Percentiles rank a stretch among this genome's conserved stretches.
phyloP scores from a whole-genome alignment of 2,329 filamentous ascomycete genomes.

The Aspergillus viridinutans region DNA sequence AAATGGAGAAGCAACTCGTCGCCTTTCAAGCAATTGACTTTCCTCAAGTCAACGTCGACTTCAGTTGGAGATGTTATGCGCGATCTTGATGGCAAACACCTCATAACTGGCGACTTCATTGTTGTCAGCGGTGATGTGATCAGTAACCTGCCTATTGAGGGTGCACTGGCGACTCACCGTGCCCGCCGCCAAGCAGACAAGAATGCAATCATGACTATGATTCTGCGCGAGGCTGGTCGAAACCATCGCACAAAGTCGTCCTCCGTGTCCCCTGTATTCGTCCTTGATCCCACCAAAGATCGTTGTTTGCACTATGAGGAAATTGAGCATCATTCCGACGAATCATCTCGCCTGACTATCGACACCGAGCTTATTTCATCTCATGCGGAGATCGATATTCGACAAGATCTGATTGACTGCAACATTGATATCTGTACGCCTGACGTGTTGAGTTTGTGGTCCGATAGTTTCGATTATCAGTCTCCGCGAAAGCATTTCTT shows the following conservation, averaged over 20 bases:
- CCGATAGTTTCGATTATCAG: conserved; percentile 96
- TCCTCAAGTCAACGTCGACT: conserved; percentile 80
- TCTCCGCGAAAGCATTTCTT: conserved; percentile 82
- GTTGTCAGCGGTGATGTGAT: conserved; percentile 90
- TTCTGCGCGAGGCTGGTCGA: conserved; percentile 72
- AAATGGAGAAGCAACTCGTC: conserved; percentile 70
- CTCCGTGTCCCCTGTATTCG: conserved; percentile 74
- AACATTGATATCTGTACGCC: conserved; percentile 97
- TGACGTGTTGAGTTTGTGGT: conserved; percentile 91
- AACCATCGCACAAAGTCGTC: conserved; percentile 73
- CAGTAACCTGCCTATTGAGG: conserved; percentile 81
- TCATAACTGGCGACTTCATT: conserved; percentile 87
- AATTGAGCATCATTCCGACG: conserved; percentile 61
- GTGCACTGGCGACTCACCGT: conserved; percentile 71
- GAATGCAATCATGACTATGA: conserved; percentile 96
- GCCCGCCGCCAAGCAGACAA: conserved; percentile 77
- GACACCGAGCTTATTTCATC: conserved; percentile 74
- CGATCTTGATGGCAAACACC: conserved; percentile 78
- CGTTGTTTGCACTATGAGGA: conserved; percentile 94
- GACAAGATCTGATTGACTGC: conserved; percentile 85
- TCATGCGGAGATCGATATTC: conserved; percentile 72
- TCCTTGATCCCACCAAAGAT: conserved; percentile 74
- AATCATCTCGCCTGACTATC: conserved; percentile 56
- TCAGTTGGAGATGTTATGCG: conserved; percentile 93
- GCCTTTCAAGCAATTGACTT: conserved; percentile 74